Evolutionary conservation across 106 monocot species (phyloP).

Genomic region (Gastrodia elata): DNA sequence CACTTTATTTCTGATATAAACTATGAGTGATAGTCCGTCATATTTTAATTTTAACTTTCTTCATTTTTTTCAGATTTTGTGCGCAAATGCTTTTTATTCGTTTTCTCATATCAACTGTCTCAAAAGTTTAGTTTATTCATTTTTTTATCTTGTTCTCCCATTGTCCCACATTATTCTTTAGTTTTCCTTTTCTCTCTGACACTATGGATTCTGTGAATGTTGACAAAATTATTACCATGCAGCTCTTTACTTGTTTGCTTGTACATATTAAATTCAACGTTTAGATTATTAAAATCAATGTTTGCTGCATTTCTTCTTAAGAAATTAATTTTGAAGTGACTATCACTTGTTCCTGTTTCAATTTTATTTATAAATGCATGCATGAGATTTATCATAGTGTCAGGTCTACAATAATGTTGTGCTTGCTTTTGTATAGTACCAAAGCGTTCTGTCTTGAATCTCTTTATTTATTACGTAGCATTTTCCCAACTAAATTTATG

Average conservation of each 20-base stretch:
- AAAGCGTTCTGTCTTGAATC: not conserved
- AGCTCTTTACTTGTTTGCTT: not conserved
- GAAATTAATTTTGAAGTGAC: not conserved
- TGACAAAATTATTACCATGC: not conserved
- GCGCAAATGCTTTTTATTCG: no score
- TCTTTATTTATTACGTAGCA: not conserved
- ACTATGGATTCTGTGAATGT: not conserved
- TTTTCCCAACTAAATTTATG: not conserved
- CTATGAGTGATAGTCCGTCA: no score
- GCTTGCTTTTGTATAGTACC: not conserved
- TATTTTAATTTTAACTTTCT: no score
- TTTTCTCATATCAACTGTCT: no score
- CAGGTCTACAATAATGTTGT: not conserved
- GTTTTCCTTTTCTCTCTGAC: not conserved
- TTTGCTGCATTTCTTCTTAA: not conserved
- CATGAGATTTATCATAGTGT: not conserved
- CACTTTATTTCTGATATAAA: no score
- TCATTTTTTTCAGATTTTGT: no score
- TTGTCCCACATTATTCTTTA: not conserved
- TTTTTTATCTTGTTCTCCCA: not conserved
- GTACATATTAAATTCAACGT: not conserved
- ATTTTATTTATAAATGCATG: not conserved
- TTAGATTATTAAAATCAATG: not conserved
- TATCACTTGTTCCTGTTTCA: not conserved
- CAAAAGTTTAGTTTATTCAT: not conserved